A percentile compares a stretch with the other conserved stretches of the same genome.
Conservation (phyloP, 1,139 yeast species). For the Debaryomycetaceae sp. region DNA sequence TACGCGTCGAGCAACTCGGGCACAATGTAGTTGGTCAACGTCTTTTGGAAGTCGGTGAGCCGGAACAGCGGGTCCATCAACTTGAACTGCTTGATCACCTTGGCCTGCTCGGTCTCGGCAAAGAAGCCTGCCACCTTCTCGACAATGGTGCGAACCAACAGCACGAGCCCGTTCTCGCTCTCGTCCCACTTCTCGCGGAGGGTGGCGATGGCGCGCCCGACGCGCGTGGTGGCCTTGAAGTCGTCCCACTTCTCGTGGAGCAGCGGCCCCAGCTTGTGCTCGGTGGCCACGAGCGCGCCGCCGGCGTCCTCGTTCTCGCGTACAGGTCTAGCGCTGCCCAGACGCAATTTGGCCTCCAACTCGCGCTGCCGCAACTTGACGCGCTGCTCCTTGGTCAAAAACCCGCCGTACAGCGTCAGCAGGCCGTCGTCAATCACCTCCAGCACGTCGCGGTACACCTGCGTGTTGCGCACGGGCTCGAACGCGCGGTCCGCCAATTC, state of each 20-base stretch:
- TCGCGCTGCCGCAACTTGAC: conserved; percentile 68
- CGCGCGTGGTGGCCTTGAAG: conserved; percentile 61
- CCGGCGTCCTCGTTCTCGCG: conserved; percentile 87
- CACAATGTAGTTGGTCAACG: conserved; percentile 85
- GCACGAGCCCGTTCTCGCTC: conserved; percentile 87
- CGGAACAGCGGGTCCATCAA: conserved; percentile 88
- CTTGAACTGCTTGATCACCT: conserved; percentile 80
- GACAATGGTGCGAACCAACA: conserved; percentile 72
- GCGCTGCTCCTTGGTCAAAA: conserved; percentile 82
- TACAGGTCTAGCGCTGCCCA: conserved; percentile 62
- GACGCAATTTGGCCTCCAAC: conserved; percentile 38
- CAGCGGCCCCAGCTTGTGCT: conserved; percentile 70
- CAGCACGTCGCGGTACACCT: conserved; percentile 82
- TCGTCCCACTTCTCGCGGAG: conserved; percentile 84
- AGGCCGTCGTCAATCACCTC: conserved; percentile 92
- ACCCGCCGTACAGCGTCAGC: conserved; percentile 88
- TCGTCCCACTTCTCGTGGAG: conserved; percentile 64
- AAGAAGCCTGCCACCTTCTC: conserved; percentile 84
- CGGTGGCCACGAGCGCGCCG: conserved; percentile 75
- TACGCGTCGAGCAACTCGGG: conserved; percentile 97
- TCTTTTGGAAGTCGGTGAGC: conserved; percentile 73
- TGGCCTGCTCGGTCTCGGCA: conserved; percentile 95
- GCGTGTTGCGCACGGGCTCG: conserved; percentile 91
- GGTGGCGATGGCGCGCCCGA: conserved; percentile 63
- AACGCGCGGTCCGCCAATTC: conserved; percentile 80